A percentile compares a stretch with the other conserved stretches of the same genome.
Evolutionary conservation across 305 asterid genomes (phyloP).

Genomic region (Lippia alba): DNA sequence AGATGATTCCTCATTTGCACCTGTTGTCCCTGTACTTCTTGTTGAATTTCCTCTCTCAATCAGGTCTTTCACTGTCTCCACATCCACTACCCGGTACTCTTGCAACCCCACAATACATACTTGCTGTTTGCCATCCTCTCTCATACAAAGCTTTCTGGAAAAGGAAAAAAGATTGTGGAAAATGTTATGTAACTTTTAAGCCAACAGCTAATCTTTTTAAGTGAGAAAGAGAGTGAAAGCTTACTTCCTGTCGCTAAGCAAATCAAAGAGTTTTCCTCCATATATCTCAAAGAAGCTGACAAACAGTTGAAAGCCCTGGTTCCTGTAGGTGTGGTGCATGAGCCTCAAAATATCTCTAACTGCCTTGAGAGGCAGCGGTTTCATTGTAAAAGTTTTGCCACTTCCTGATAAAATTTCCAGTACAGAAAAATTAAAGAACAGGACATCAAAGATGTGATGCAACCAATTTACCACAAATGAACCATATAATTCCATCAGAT

Average conservation of each 20-base stretch:
- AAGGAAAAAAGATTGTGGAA: conserved; percentile 17
- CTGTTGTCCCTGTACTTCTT: conserved; percentile 98
- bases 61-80: conserved; percentile 88
- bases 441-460: conserved; percentile 17
- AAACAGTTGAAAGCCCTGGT: conserved; percentile 90
- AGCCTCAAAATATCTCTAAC: conserved; percentile 94
- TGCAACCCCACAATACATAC: conserved; percentile 98
- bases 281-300: conserved; percentile 98
- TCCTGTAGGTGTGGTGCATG: conserved; percentile 90
- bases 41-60: conserved; percentile 93
- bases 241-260: conserved; percentile 93
- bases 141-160: conserved; percentile 95
- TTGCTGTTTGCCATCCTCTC: conserved; percentile 99
- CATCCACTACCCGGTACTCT: conserved; percentile 91
- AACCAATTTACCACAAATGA: neutral
- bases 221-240: conserved; percentile 29
- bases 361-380: conserved; percentile 94
- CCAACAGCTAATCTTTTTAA: conserved; percentile 17
- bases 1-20: conserved; percentile 98
- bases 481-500: conserved; percentile 9
- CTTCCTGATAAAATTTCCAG: conserved; percentile 67
- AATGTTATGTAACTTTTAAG: conserved; percentile 7
- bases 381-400: conserved; percentile 98
- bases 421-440: neutral
- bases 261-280: conserved; percentile 95